Conservation (phyloP, 192 early-diverging fungal species). For the Tieghemiomyces parasiticus region DNA sequence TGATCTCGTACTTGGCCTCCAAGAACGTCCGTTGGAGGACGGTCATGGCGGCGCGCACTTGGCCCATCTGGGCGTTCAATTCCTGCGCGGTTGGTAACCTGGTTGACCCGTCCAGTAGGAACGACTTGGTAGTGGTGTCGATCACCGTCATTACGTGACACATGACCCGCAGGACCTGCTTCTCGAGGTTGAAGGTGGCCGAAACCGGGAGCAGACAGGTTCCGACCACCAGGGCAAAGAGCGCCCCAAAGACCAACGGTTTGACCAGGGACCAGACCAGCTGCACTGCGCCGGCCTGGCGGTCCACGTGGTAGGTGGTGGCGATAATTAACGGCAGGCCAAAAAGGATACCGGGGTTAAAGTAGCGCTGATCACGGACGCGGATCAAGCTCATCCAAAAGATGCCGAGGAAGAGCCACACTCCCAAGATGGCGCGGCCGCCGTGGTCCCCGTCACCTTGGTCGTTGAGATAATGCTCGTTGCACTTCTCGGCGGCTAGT, state of each 20-base stretch:
- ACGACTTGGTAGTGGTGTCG: background rate
- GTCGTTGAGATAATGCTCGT: background rate
- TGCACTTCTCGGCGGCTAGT: background rate
- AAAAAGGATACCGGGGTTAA: background rate
- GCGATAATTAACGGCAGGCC: background rate
- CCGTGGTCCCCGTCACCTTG: background rate
- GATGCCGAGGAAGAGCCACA: background rate
- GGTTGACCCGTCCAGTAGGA: background rate
- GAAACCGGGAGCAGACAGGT: background rate
- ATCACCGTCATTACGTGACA: background rate
- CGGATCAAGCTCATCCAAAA: background rate
- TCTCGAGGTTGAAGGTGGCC: background rate
- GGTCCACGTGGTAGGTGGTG: background rate
- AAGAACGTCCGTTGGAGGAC: background rate
- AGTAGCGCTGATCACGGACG: background rate
- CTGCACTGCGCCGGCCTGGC: background rate
- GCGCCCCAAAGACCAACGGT: background rate
- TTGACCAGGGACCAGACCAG: background rate
- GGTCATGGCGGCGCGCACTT: background rate
- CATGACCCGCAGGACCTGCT: background rate
- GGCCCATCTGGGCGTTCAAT: background rate
- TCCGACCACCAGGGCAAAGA: background rate
- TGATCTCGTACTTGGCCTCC: constrained; percentile 1
- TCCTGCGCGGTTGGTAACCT: background rate
- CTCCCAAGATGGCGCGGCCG: background rate